Evolutionary conservation across 1,284 basidiomycete species (phyloP), one percentile per base, ranked within the genome.

Genomic region (Boletus nobilissimus): DNA sequence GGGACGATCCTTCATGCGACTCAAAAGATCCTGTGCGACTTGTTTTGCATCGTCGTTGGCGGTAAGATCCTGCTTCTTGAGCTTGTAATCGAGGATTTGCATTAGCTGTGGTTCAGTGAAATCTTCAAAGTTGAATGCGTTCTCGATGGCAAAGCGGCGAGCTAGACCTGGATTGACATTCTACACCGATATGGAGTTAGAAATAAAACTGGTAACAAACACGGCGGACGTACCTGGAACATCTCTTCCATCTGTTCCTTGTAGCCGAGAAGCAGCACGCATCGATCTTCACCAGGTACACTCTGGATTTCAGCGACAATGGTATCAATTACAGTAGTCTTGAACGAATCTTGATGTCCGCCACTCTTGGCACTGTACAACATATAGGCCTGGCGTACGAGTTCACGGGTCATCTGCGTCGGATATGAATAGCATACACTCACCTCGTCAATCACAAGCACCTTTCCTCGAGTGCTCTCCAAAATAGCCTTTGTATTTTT

Each of bases 301-400:
- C 89, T 92, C 80, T 94, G 92, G 10, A 94, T 89, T 82, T 93
- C 93, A 0, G 93, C 93, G 0, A 94, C 93, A 60, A 94, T 90
- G 1, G 93, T 93, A 80, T 94, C 93, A 63, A 94, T 92, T 54
- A 94, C 93, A 0, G 92, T 88, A 0, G 91, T 91, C 80, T 92
- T 93, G 84, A 86, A 93, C 0, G 86, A 81, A 79, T 93, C 92
- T 48, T 77, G 46, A 48, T 60, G 69, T 63, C 70, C 77, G 70
- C 79, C 9, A 81, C 85, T 65, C 63, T 83, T 83, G 46, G 86
- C 86, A 34, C 87, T 87, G 78, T 93, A 91, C 9, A 93, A 84
- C 91, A 92, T 92, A 78, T 94, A 94, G 29, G 92, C 92, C 92
- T 93, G 74, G 63, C 29, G 46, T 22, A 26, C 67, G 26, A 36